Evolutionary conservation across 2,329 filamentous ascomycete genomes (phyloP), one percentile per base, ranked within the genome.

Genomic region (Zopfia rhizophila): DNA sequence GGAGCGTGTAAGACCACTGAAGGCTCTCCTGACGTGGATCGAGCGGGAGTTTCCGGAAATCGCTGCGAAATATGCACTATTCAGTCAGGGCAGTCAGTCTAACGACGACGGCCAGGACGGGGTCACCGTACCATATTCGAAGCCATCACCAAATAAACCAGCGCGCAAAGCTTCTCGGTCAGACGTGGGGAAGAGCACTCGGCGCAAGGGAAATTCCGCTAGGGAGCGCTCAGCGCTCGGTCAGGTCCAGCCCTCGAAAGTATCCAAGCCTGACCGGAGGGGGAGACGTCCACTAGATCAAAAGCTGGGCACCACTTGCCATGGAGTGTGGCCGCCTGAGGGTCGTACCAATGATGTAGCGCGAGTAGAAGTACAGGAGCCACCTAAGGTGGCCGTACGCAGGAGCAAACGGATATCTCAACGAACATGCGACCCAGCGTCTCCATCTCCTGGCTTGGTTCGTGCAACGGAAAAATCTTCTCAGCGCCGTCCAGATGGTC

Each of bases 31-130:
- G 16, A 14, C 30, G 14, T 32, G 30, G 30, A 17, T 32, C 30
- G 30, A 32, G 30, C 30, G 14, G 30, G 30, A 32, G 30, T 32
- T 32, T 17, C 30, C 30, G 14, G 30, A 32, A 32, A 32, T 32
- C 14, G 8, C 30, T 16, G 8, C 30, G 14, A 32, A 32, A 17
- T 32, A 16, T 32, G 16, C 30, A 17, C 30, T 17, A 32, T 32
- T 16, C 14, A 10, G 30, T 32, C 30, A 32, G 30, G 30, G 14
- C 14, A 32, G 30, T 8, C 30, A 32, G 14, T 16, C 14, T 14
- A 8, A 32, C 14, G 30, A 14, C 30, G 16, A 32, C 16, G 7
- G 14, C 30, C 30, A 32, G 30, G 30, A 32, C 30, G 7, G 14
- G 14, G 30, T 8, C 30, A 17, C 14, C 30, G 8, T 32, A 16